These are phyloP conservation scores for Cystobasidiaceae sp. DNA, from an alignment of 1,284 basidiomycete genomes.

Conservation along the genomic window DNA sequence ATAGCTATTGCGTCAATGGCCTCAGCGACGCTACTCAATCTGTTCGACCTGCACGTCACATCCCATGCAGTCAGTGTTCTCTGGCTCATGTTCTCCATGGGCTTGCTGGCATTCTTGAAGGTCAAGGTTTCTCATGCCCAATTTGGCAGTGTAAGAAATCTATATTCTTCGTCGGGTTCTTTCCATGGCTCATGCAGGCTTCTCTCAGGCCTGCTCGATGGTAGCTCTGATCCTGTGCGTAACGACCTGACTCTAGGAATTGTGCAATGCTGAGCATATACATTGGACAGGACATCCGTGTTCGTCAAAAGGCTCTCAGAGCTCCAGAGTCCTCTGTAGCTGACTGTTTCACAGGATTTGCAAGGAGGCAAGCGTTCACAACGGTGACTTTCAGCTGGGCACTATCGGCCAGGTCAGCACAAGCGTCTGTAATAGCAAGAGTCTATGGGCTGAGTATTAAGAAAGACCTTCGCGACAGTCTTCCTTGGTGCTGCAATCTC, in stretches of 20 bases:
- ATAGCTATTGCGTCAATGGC: conserved; percentile 69
- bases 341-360: conserved; percentile 61
- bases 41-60: conserved; percentile 46
- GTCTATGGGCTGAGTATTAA: too few species aligned
- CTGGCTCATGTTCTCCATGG: conserved; percentile 80
- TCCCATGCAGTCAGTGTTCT: conserved; percentile 56
- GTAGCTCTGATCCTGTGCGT: conserved; percentile 70
- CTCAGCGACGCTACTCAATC: conserved; percentile 45
- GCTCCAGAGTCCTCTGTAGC: too few species aligned
- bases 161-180: conserved; percentile 31
- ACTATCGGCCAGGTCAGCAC: conserved; percentile 44
- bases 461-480: conserved; percentile 73
- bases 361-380: conserved; percentile 78
- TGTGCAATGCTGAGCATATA: too few species aligned
- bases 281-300: too few species aligned
- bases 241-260: too few species aligned
- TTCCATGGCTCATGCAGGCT: background rate
- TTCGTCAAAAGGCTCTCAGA: too few species aligned
- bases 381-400: conserved; percentile 45
- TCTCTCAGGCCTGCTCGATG: conserved; percentile 73
- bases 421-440: too few species aligned
- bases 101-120: conserved; percentile 76
- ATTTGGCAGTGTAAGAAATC: conserved; percentile 66
- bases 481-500: conserved; percentile 68
- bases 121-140: conserved; percentile 82